These are phyloP conservation scores for Tuber melanosporum DNA, from an alignment of 495 filamentous ascomycete species.

Conservation along the genomic window DNA sequence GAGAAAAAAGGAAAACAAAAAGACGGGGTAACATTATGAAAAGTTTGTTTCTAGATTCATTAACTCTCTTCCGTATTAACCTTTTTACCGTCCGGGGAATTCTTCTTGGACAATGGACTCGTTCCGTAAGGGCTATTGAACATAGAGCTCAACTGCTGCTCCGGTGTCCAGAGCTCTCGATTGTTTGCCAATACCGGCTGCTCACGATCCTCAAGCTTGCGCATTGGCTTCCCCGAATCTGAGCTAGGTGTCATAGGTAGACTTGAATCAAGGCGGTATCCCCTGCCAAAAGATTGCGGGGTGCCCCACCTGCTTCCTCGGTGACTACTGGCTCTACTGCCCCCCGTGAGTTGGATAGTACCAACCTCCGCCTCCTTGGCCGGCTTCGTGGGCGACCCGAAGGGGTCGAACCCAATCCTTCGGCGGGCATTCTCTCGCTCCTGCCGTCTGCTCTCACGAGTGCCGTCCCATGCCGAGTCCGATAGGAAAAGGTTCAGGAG, in stretches of 20 bases:
- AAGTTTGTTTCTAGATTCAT: neutral
- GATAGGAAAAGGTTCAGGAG: conserved; percentile 89
- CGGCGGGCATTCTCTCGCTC: conserved; percentile 65
- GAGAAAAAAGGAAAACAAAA: neutral
- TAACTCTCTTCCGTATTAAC: neutral
- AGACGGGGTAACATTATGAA: neutral
- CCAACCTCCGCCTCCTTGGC: neutral
- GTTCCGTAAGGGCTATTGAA: conserved; percentile 21
- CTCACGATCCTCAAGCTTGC: neutral
- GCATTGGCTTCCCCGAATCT: conserved; percentile 7
- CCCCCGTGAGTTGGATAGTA: neutral
- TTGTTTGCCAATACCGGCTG: neutral
- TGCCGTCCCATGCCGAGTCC: conserved; percentile 63
- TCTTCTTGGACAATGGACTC: conserved; percentile 7
- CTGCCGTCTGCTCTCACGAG: conserved; percentile 62
- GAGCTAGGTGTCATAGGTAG: conserved; percentile 17
- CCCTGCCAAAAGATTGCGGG: neutral
- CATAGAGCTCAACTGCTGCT: conserved; percentile 27
- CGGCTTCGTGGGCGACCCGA: conserved; percentile 27
- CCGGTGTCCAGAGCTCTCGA: conserved; percentile 23
- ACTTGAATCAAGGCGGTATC: neutral
- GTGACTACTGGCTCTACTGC: neutral
- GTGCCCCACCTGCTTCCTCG: conserved; percentile 6
- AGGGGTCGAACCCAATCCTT: conserved; percentile 86
- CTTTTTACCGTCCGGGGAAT: neutral